Evolutionary conservation across 768 basidiomycete species (phyloP), one percentile per base, ranked within the genome.

Genomic region (Rhodotorula toruloides): DNA sequence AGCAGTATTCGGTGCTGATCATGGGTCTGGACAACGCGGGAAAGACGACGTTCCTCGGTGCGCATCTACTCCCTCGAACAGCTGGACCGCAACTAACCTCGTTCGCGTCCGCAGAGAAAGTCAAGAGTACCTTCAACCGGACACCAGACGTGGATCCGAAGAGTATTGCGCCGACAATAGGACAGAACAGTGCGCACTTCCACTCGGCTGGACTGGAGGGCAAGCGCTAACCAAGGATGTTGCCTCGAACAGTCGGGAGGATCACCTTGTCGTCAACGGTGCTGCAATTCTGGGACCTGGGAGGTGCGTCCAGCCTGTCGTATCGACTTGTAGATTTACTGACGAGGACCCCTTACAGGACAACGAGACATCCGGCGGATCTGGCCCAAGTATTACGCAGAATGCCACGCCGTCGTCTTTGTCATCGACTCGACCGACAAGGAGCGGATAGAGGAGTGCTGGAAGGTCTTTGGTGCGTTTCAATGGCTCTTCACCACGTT

Each of bases 271-370:
- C 96, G 0, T 94, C 92, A 0, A 92, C 91, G 0, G 88, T 94
- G 36, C 84, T 98, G 34, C 90, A 91, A 75, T 97, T 98, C 82
- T 96, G 91, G 86, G 96, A 99, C 76, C 82, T 99, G 16, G 94
- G 96, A 17, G 70, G 70, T 67, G 13, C 16, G 62, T 53, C 39
- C 31, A 39, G n/a, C n/a, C n/a, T n/a, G n/a, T n/a, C n/a, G n/a
- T n/a, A n/a, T n/a, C n/a, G n/a, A n/a, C n/a, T n/a, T n/a, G n/a
- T n/a, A n/a, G n/a, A n/a, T n/a, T n/a, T n/a, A 12, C 17, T 42
- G 14, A 34, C n/a, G 11, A 2, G 7, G 8, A 3, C 11, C 0
- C 10, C 36, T 4, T 3, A n/a, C 58, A 71, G 94, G 94, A 1
- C 94, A 98, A 76, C 81, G 87, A 2, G 91, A 93, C 31, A 94